These are phyloP conservation scores for Diaporthe citri DNA, from an alignment of 2,329 filamentous ascomycete genomes.

Conservation along the genomic window DNA sequence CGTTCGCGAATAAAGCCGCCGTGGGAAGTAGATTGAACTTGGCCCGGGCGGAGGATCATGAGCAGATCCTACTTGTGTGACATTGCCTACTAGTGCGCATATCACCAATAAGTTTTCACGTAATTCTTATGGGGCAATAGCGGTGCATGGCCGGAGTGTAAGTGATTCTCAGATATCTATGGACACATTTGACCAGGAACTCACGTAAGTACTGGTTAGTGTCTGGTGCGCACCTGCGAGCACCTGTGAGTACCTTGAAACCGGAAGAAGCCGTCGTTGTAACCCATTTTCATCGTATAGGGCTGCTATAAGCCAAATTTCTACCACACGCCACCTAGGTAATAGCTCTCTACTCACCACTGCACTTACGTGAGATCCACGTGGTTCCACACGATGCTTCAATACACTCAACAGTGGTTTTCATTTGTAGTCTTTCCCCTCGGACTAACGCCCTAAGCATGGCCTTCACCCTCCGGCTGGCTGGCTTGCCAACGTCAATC, in stretches of 20 bases:
- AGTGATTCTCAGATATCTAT: neutral
- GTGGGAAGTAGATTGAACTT: neutral
- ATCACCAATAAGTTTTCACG: neutral
- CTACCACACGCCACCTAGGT: neutral
- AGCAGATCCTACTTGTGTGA: neutral
- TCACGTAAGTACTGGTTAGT: too few species aligned
- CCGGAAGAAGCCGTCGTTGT: neutral
- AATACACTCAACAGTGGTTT: neutral
- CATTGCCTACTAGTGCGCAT: neutral
- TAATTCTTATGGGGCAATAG: neutral
- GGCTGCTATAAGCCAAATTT: neutral
- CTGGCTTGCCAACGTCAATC: neutral
- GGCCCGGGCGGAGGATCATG: neutral
- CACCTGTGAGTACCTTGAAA: neutral
- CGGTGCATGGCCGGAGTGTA: neutral
- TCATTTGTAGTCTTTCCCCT: neutral
- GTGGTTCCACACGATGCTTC: neutral
- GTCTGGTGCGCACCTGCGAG: too few species aligned
- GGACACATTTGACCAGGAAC: neutral
- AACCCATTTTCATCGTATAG: neutral
- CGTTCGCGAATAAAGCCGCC: neutral
- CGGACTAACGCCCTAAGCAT: neutral
- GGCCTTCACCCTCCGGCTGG: neutral
- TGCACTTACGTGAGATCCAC: neutral
- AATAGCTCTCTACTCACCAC: neutral